These are phyloP conservation scores for Microcyclospora tardicrescens DNA, from an alignment of 2,329 filamentous ascomycete species.

Conservation along the genomic window DNA sequence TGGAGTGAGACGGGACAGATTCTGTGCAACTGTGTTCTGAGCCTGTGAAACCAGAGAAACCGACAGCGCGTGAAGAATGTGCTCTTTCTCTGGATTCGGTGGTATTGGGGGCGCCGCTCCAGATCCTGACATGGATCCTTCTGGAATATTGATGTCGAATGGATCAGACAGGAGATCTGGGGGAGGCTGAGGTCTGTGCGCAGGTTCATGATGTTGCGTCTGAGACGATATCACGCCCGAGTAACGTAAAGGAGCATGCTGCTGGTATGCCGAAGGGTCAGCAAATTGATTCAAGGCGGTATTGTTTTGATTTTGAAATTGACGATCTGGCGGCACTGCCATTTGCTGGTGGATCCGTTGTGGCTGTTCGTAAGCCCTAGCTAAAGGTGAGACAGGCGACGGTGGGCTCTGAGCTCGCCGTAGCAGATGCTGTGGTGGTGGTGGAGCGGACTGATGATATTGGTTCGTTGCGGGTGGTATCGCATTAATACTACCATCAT, in stretches of 20 bases:
- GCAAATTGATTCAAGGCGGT: too few species aligned
- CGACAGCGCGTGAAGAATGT: slow-evolving; percentile 65
- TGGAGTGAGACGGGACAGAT: slow-evolving; percentile 59
- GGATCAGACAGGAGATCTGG: slow-evolving; percentile 50
- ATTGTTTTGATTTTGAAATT: too few species aligned
- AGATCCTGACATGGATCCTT: too few species aligned
- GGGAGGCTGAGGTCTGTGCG: slow-evolving; percentile 26
- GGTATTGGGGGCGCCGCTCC: slow-evolving; percentile 64
- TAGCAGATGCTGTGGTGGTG: slow-evolving; percentile 2
- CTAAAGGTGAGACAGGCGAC: slow-evolving; percentile 6
- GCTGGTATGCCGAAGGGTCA: too few species aligned
- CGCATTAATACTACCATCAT: too few species aligned
- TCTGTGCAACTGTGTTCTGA: slow-evolving; percentile 55
- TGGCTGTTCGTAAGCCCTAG: not conserved
- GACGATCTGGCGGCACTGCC: too few species aligned
- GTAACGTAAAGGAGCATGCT: too few species aligned
- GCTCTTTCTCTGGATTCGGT: slow-evolving; percentile 90
- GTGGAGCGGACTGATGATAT: slow-evolving; percentile 3
- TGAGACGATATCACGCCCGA: not conserved
- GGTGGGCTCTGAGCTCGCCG: slow-evolving; percentile 9
- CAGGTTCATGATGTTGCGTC: slow-evolving; percentile 13
- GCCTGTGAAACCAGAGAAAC: slow-evolving; percentile 56
- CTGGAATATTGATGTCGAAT: slow-evolving; percentile 43
- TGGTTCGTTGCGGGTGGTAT: too few species aligned
- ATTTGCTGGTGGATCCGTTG: too few species aligned